Evolutionary conservation across 2,329 filamentous ascomycete species (phyloP), one percentile per base, ranked within the genome.

Genomic region (Microdochium nivale): DNA sequence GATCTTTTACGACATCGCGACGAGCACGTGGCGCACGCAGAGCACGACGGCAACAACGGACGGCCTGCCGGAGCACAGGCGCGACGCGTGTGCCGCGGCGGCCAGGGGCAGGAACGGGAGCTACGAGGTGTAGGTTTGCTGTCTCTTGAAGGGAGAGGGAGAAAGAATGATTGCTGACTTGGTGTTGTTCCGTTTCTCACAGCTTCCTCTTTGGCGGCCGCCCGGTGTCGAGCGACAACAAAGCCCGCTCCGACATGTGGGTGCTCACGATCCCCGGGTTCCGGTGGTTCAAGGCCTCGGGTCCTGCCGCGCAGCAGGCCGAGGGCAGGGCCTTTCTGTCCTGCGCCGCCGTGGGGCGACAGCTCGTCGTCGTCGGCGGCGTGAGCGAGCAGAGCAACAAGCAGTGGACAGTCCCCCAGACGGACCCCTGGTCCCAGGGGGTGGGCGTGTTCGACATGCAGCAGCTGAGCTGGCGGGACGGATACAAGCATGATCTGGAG

Each of bases 381-480:
- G 62, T 67, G 40, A 59, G 58, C 23, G 58, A 55, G 30, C 54
- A 56, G 19, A 55, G 54, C 2, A 59, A 56, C 21, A 58, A 55
- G 11, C 56, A 56, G 11, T 53, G 40, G 40, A 44, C 56, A 8
- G 51, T 60, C 25, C 54, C 51, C 7, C 62, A 63, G 10, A 52
- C 57, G 11, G 68, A 71, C 48, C 64, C 64, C 1, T 71, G 67
- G 66, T 52, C 55, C 3, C 63, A 67, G 33, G 67, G 68, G 0
- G 57, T 73, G 19, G 67, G 70, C 2, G 59, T 74, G 9, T 69
- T 71, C 53, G 70, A 72, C 49, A 63, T 73, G 65, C 66, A 63
- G 2, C 58, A 60, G 16, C 56, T 71, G 55, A 46, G 53, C 8
- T 73, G 70, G 69, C 58, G 49, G 3, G 54, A 62, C 47, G 53